Base-by-base conservation (phyloP, 1,139 yeast species). In the Sporopachydermia cereana region DNA sequence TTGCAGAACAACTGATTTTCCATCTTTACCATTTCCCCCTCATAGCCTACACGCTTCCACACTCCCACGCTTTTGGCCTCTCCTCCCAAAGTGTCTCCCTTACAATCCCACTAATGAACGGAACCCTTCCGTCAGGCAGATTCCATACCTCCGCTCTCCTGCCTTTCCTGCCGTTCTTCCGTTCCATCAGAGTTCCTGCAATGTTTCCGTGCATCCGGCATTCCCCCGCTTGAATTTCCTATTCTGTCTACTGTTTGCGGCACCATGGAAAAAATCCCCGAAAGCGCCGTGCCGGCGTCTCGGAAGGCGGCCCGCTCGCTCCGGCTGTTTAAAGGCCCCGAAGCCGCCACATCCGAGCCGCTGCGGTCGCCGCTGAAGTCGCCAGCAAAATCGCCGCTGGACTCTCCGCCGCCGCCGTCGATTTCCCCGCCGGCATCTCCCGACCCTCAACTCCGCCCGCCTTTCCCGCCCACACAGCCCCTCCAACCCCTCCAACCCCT, bases 221-320 rank as follows among this genome's bases (percentile, higher is more conserved):
- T n/a, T n/a, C n/a, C n/a, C n/a, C n/a, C n/a, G n/a, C n/a, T n/a
- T n/a, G n/a, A n/a, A n/a, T n/a, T n/a, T n/a, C n/a, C n/a, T n/a
- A 18, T 16, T 14, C 4, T 16, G 17, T 22, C 41, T 43, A 21
- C 45, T 36, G 16, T 17, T 17, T 9, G n/a, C 22, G 36, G 14
- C 39, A 17, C 43, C 17, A 20, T 18, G 12, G 16, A 17, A 3
- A 39, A 43, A 14, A n/a, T 23, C 9, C 17, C 48, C 17, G 17
- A n/a, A 30, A 25, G 41, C 9, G 41, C 50, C 3, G 41, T 36
- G 30, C 53, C 57, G 4, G 52, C 64, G 18, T 60, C 71, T n/a
- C 63, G 79, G 46, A 74, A 74, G 55, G 78, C 78, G 3, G 74
- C 78, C 24, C 61, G 69, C 44, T 69, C 76, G n/a, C 57, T 74